These are phyloP conservation scores for Penicillium sp. DNA, from an alignment of 2,329 filamentous ascomycete species.

Conservation along the genomic window DNA sequence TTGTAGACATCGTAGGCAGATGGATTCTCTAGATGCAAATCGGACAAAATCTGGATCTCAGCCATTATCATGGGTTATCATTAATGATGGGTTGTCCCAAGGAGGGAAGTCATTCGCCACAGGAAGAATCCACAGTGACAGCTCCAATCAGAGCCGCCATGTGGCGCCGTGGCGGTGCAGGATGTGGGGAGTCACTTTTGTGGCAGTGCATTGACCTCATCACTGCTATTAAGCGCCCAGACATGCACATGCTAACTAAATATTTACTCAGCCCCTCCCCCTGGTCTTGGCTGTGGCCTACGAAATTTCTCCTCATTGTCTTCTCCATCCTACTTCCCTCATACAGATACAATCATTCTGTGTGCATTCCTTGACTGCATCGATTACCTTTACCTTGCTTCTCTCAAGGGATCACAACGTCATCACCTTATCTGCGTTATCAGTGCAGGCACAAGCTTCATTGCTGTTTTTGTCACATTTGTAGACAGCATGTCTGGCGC, in stretches of 20 bases:
- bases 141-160: neutral
- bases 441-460: slow-evolving; percentile 4
- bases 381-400: neutral
- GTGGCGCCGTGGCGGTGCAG: slow-evolving; percentile 26
- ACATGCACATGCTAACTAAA: neutral
- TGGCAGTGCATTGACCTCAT: slow-evolving; percentile 26
- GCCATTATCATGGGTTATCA: slow-evolving; percentile 11
- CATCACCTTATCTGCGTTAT: slow-evolving; percentile 16
- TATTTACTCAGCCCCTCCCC: slow-evolving; percentile 17
- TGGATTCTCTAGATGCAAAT: slow-evolving; percentile 54
- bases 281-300: slow-evolving; percentile 10
- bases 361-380: neutral
- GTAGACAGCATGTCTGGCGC: slow-evolving; percentile 24
- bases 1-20: slow-evolving; percentile 50
- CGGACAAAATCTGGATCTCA: slow-evolving; percentile 50
- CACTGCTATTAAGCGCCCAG: slow-evolving; percentile 24
- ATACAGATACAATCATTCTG: no score
- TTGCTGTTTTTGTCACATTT: neutral
- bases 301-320: slow-evolving; percentile 2
- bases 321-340: neutral
- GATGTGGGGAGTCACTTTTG: slow-evolving; percentile 13
- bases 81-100: no score
- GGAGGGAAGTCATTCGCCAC: slow-evolving; percentile 4
- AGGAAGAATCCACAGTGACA: neutral
- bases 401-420: slow-evolving; percentile 7